Percentiles rank a stretch among this genome's conserved stretches.
Conservation (phyloP, 345 rosid genomes). For the Salix brachista region DNA sequence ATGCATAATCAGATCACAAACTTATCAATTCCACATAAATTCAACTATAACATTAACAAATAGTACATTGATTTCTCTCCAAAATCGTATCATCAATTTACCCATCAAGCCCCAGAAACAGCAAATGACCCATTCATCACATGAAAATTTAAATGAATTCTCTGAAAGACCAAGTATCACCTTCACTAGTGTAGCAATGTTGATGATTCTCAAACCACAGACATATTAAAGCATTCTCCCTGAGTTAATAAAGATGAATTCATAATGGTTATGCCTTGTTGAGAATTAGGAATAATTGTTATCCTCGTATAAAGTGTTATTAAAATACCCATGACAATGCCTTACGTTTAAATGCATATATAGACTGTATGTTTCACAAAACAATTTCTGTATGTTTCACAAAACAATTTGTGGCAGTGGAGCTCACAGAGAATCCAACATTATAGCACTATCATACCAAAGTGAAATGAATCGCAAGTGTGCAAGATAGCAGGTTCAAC, state of each 20-base stretch:
- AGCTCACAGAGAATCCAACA: neutral
- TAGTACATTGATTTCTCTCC: neutral
- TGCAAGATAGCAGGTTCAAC: neutral
- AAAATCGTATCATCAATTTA: neutral
- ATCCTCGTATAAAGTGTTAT: neutral
- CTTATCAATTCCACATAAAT: neutral
- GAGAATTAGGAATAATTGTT: neutral
- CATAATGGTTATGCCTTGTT: neutral
- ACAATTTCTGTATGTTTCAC: neutral
- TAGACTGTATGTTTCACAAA: neutral
- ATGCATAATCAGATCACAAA: conserved; percentile 39
- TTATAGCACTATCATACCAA: neutral
- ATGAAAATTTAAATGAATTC: neutral
- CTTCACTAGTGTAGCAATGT: neutral
- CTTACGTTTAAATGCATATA: neutral
- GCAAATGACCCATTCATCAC: neutral
- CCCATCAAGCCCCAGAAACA: neutral
- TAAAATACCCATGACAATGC: neutral
- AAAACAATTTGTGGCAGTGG: neutral
- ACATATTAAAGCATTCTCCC: neutral
- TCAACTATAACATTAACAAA: conserved; percentile 4
- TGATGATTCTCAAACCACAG: neutral
- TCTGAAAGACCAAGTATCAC: neutral
- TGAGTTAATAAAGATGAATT: neutral
- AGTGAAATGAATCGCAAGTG: neutral